Base-by-base conservation (phyloP, 2,329 filamentous ascomycete genomes). In the Botrytis cinerea region DNA sequence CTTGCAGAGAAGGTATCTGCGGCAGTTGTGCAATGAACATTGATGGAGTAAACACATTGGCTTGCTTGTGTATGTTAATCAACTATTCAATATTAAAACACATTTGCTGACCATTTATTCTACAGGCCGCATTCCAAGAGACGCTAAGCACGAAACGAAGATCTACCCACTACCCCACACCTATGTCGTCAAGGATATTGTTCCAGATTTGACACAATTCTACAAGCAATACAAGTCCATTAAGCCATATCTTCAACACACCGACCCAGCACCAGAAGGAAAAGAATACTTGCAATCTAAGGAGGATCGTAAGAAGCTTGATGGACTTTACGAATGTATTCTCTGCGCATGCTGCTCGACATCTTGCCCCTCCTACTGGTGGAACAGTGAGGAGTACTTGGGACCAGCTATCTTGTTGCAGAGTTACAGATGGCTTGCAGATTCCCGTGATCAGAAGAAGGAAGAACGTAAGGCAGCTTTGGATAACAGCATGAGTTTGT, bases 211-310 rank as follows among this genome's bases (percentile, higher is more conserved):
- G 86, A 99, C 96, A 76, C 93, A 96, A 82, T 98, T 99, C 87
- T 99, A 99, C 90, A 98, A 98, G 89, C 96, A 99, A 88, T 99
- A 99, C 90, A 97, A 98, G 86, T 98, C 95, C 25, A 98, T 99
- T 86, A 97, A 98, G 91, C 96, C 96, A 61, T 99, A 97, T 84
- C 91, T 99, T 71, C 96, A 98, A 87, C 90, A 94, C 81, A 92
- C 95, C 77, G 96, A 93, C 43, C 92, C 93, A 72, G 86, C 93
- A 61, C 89, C 91, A 78, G 93, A 98, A 82, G 95, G 95, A 81
- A 94, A 92, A 83, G 96, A 99, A 84, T 92, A 92, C 87, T 92
- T 93, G 78, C 96, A 98, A 86, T 93, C 87, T 80, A 95, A 94
- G 84, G 94, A 90, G 79, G 95, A 99, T 79, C 94, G 96, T 82